These are phyloP conservation scores for Phytophthora fragariaefolia DNA, from an alignment of 352 stramenopile species.

Conservation along the genomic window DNA sequence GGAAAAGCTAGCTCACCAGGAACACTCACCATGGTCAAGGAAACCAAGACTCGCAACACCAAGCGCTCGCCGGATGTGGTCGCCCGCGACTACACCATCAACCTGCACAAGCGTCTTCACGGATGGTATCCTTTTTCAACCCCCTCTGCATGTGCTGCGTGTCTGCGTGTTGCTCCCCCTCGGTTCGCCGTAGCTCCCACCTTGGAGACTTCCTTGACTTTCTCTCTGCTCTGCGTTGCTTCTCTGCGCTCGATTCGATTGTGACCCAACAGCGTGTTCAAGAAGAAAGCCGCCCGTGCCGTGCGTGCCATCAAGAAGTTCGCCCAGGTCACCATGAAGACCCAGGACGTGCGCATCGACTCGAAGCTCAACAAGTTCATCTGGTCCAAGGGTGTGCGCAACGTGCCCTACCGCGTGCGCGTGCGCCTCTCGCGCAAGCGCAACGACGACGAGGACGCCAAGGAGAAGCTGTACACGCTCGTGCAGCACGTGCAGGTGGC, in stretches of 20 bases:
- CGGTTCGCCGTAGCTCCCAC: conserved; percentile 78
- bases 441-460: conserved; percentile 99
- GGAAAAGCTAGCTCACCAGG: conserved; percentile 56
- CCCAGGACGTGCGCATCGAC: conserved; percentile 96
- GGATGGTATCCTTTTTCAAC: conserved; percentile 88
- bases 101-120: conserved; percentile 98
- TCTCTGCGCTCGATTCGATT: conserved; percentile 27
- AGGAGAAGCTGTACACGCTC: conserved; percentile 99
- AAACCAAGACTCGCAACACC: conserved; percentile 87
- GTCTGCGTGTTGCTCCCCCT: conserved; percentile 10
- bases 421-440: conserved; percentile 98
- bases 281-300: conserved; percentile 97
- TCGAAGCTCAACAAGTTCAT: conserved; percentile 98
- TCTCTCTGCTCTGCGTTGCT: conserved; percentile 35
- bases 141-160: conserved; percentile 38
- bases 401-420: conserved; percentile 97
- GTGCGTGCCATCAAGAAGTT: conserved; percentile 99
- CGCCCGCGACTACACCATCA: conserved; percentile 98
- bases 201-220: conserved; percentile 91
- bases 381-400: conserved; percentile 98
- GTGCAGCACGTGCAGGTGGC: conserved; percentile 97
- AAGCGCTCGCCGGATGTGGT: conserved; percentile 94
- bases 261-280: conserved; percentile 88
- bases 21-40: conserved; percentile 83
- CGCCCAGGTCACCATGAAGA: conserved; percentile 97